Conservation (phyloP, 306 rosid species). For the Vachellia collinsii region DNA sequence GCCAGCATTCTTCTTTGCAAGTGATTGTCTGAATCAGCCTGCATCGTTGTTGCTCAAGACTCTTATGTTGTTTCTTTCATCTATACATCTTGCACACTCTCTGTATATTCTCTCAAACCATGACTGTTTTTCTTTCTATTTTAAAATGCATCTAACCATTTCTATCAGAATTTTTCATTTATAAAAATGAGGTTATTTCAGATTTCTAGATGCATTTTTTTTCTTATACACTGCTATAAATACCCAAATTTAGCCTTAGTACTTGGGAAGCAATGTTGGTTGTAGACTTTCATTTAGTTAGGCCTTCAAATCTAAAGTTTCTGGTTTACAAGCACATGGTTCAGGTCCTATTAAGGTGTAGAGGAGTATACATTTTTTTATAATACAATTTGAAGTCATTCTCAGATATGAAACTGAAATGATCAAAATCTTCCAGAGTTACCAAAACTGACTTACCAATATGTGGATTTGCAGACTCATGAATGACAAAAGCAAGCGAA, state of each 20-base stretch:
- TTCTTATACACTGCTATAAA: slow-evolving; percentile 2
- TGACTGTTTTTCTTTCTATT: not conserved
- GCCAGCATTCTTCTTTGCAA: not conserved
- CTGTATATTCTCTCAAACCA: slow-evolving; percentile 1
- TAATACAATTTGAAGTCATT: slow-evolving; percentile 20
- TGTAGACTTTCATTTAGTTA: not conserved
- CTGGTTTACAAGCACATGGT: slow-evolving; percentile 9
- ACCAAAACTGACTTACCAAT: slow-evolving; percentile 64
- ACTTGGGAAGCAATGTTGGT: slow-evolving; percentile 28
- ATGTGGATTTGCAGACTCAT: slow-evolving; percentile 98
- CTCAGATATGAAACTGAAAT: not conserved
- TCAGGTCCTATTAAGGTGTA: not conserved
- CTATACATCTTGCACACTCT: not conserved
- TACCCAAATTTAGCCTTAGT: not conserved
- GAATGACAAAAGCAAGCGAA: slow-evolving; percentile 94
- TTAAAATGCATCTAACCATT: slow-evolving; percentile 2
- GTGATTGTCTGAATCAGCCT: not conserved
- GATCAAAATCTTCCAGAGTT: slow-evolving; percentile 11
- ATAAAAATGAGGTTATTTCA: not conserved
- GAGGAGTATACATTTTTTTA: slow-evolving; percentile 4
- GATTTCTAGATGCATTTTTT: not conserved
- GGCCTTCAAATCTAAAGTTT: slow-evolving; percentile 3
- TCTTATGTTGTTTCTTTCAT: not conserved
- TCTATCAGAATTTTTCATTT: not conserved
- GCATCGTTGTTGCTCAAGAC: not conserved